Base-by-base conservation (phyloP, 306 rosid genomes). In the Oxytropis ochrocephala region DNA sequence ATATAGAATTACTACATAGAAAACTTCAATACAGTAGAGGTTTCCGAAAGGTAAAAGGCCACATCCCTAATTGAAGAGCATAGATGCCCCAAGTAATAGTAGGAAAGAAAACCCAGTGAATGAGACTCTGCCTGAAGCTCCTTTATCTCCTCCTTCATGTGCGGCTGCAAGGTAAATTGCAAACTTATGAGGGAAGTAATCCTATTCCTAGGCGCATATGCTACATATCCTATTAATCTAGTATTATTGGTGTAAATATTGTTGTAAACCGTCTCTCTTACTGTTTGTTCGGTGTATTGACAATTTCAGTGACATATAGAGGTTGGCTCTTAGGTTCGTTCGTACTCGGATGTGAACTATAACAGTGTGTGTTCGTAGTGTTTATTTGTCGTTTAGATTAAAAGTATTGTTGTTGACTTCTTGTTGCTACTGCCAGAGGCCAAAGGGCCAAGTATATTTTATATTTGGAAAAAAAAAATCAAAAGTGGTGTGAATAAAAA, bases 71-170 rank as follows among this genome's bases (percentile, higher is more conserved):
- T 73, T 59, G 17, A 76, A 72, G 54, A 81, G 3, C 78, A 74
- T 27, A 18, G 91, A 80, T 51, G 61, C 82, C 80, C 77, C 80
- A 35, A 81, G 43, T 1, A 87, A 47, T 76, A 83, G 56, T 4
- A 85, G 52, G 66, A 75, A 43, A 38, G 83, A 75, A 39, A 87
- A 3, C 21, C 93, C 93, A 0, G 75, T 48, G 78, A 82, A 75
- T 18, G 52, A 72, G n/a, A 69, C 64, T 76, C 64, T 80, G 72
- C 53, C 76, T 44, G 85, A 77, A 38, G 58, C 85, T 78, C 19
- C 60, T 0, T 33, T 43, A 5, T 58, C 79, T 9, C 52, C 5
- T 64, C 82, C 5, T 64, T 81, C 80, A 0, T 30, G 73, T 17
- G 83, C 67, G 12, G 63, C 83, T 74, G 79, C 80, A 64, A 73